Percentiles rank a stretch among this genome's conserved stretches.
Conservation (phyloP, 1,139 yeast species). For the Lodderomyces beijingensis region DNA sequence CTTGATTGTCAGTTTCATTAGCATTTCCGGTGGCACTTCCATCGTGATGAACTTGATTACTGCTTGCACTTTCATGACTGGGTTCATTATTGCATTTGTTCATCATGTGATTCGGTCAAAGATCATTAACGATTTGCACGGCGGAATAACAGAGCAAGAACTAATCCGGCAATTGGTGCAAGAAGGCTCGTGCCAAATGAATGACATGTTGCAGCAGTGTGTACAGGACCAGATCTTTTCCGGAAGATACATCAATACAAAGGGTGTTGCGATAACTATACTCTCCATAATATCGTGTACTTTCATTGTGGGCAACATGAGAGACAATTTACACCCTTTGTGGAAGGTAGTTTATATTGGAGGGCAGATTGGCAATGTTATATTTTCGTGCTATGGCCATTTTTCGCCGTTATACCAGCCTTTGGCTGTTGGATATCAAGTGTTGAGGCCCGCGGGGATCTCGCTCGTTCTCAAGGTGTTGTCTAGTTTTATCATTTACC, state of each 20-base stretch:
- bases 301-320: conserved; percentile 21
- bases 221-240: conserved; percentile 19
- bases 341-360: conserved; percentile 20
- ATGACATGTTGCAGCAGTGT: conserved; percentile 18
- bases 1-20: conserved; percentile 27
- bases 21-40: conserved; percentile 26
- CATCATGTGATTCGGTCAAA: conserved; percentile 22
- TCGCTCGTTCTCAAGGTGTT: conserved; percentile 20
- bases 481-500: conserved; percentile 22
- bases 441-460: conserved; percentile 25
- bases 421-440: conserved; percentile 15
- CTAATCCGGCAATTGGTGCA: conserved; percentile 17
- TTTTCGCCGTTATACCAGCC: conserved; percentile 28
- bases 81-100: conserved; percentile 22
- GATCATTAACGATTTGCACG: conserved; percentile 23
- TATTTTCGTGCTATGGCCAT: conserved; percentile 23
- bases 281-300: conserved; percentile 24
- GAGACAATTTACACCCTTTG: conserved; percentile 19
- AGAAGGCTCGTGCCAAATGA: conserved; percentile 26
- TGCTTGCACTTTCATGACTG: conserved; percentile 16
- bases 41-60: conserved; percentile 17
- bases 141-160: conserved; percentile 20
- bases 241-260: conserved; percentile 28
- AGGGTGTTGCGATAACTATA: conserved; percentile 22
- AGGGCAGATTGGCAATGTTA: conserved; percentile 21